Evolutionary conservation across 768 basidiomycete species (phyloP), one percentile per base, ranked within the genome.

Genomic region (Suillus americanus): DNA sequence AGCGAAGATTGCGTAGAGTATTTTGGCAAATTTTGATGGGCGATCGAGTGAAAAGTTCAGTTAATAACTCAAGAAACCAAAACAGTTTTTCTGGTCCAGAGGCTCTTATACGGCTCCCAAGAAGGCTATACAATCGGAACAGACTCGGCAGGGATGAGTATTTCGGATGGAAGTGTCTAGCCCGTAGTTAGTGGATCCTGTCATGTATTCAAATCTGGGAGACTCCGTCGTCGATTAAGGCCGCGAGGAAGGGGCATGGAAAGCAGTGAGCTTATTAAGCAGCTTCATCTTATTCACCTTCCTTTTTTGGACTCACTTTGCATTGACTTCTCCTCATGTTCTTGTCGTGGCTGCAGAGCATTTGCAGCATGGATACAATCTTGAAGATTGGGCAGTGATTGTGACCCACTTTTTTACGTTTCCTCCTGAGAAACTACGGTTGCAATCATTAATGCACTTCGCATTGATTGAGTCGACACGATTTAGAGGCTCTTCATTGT

Each of bases 101-200:
- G 66, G 62, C 64, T 69, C 60, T 76, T 76, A 73, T 76, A 76
- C 35, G 55, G 53, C 25, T 62, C 63, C 63, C 35, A 48, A 60
- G 68, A 50, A 76, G 74, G 74, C 75, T 72, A 71, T 77, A 72
- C 69, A 37, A 43, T 53, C 50, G 43, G 46, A 40, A 59, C 62
- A 62, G 53, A 38, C 59, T 61, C 64, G 56, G 53, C 57, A 66
- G 66, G 50, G n/a, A 65, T 62, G 66, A 65, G 18, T 73, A 67
- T 60, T 59, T 62, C 62, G 35, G 62, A 63, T 61, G 64, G 65
- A 64, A 41, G 25, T 38, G 50, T 38, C 37, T 43, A 60, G 53
- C 20, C 56, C 25, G 53, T 60, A 60, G 25, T 25, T 13, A 20
- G 51, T 60, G 62, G 56, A 57, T 40, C 46, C 60, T 59, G 13